Evolutionary conservation across 2,329 filamentous ascomycete genomes (phyloP).

Genomic region (Parastagonospora avenae): DNA sequence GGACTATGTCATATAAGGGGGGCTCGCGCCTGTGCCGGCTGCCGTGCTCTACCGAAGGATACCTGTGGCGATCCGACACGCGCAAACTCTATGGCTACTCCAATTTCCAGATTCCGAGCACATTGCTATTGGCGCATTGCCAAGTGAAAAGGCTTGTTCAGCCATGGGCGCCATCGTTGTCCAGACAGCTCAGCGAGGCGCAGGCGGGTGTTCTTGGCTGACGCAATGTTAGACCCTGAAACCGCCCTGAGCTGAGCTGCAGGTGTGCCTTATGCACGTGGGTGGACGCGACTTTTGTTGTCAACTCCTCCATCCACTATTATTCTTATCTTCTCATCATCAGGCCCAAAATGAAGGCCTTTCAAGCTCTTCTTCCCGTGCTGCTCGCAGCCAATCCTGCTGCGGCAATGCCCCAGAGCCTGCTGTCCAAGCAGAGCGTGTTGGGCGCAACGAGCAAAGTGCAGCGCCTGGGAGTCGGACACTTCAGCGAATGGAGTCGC

Average conservation of each 20-base stretch:
- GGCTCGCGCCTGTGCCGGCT: neutral
- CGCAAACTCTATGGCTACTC: no score
- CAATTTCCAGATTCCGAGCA: no score
- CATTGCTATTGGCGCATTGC: no score
- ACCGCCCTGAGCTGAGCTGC: neutral
- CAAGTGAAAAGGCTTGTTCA: no score
- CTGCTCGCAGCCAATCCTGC: constrained; percentile 16
- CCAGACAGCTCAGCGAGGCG: neutral
- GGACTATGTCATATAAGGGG: neutral
- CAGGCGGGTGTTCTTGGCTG: constrained; percentile 1
- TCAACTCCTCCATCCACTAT: neutral
- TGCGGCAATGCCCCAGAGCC: constrained; percentile 22
- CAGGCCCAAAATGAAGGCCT: constrained; percentile 21
- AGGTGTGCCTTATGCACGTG: neutral
- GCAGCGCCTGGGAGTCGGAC: constrained; percentile 48
- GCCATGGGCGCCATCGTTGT: neutral
- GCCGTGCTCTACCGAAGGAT: neutral
- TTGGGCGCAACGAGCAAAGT: constrained; percentile 13
- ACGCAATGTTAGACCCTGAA: constrained; percentile 2
- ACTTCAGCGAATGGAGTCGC: constrained; percentile 57
- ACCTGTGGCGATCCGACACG: neutral
- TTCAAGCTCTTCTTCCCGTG: constrained; percentile 15
- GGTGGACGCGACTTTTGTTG: neutral
- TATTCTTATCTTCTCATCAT: neutral
- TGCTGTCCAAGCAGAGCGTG: constrained; percentile 21